Evolutionary conservation across 768 basidiomycete species (phyloP), one percentile per base, ranked within the genome.

Genomic region (Pluteus cervinus): DNA sequence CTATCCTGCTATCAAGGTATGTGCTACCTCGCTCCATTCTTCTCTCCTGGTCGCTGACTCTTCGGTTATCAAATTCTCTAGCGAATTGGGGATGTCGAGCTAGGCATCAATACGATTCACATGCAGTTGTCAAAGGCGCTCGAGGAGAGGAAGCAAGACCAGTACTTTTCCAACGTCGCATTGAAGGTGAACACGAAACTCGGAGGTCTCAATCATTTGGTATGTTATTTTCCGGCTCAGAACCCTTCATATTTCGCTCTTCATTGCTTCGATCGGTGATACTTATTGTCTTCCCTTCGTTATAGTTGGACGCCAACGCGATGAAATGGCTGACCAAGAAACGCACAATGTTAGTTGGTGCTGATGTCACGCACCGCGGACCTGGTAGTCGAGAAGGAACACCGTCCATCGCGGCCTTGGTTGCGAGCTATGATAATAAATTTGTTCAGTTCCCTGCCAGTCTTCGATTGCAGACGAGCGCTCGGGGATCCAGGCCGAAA

Each of bases 111-210:
- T 29, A 87, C 86, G 0, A 57, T 87, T n/a, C 81, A 81, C 47
- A 79, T 87, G 77, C 68, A 75, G 18, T 57, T 80, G 7, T 49
- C 46, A 5, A 88, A 86, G 53, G 81, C 80, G 6, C 53, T 82
- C 5, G 60, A 55, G 5, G 69, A 75, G 10, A 69, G 47, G 36
- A 76, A 76, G 44, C 83, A 85, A 48, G 79, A 84, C 40, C 85
- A 88, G 45, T 91, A 90, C 52, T 72, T 87, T 38, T 83, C 86
- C 7, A 90, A 87, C 44, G 75, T 88, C 24, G 82, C 83, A 1
- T 58, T 90, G 39, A 90, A 91, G 49, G 71, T 86, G 6, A 91
- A 91, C 48, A 77, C 78, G 23, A 91, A 91, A 57, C 75, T 89
- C 1, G 85, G 86, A 4, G 88, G 88, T 0, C 61, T 81, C 15